Conservation (phyloP, 2,329 filamentous ascomycete species). For the Alternaria conjuncta region DNA sequence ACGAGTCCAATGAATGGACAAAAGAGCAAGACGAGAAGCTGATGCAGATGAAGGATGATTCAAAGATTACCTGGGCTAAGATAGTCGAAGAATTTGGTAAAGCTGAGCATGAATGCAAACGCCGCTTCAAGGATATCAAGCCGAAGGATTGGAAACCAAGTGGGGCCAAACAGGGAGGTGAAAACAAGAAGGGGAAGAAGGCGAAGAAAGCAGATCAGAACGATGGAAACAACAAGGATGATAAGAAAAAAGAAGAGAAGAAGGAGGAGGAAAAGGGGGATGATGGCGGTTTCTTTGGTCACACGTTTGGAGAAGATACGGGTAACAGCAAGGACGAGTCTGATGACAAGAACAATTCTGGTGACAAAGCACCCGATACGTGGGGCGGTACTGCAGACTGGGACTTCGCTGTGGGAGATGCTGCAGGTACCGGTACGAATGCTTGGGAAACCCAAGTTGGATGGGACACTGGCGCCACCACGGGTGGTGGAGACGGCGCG, state of each 20-base stretch:
- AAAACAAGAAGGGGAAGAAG: constrained; percentile 9
- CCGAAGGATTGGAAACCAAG: constrained; percentile 27
- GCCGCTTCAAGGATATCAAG: constrained; percentile 47
- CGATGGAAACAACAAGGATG: constrained; percentile 5
- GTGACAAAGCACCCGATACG: neutral
- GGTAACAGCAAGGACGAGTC: neutral
- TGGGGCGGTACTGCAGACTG: neutral
- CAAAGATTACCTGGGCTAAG: constrained; percentile 29
- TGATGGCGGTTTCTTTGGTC: neutral
- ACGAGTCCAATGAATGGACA: constrained; percentile 33
- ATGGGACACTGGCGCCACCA: neutral
- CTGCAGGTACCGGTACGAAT: neutral
- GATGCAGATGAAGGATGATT: constrained; percentile 41
- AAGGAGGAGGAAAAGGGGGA: neutral
- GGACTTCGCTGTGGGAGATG: neutral
- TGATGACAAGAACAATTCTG: neutral
- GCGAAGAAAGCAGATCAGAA: constrained; percentile 21
- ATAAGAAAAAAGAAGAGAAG: neutral
- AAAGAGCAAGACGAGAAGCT: constrained; percentile 52
- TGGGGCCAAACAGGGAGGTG: neutral
- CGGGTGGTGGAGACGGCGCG: neutral
- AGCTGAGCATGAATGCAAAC: constrained; percentile 8
- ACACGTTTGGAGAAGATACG: neutral
- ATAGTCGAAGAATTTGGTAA: constrained; percentile 43
- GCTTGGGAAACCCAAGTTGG: neutral